Evolutionary conservation across 805 yeast species (phyloP).

Genomic region (Scheffersomyces coipomensis): DNA sequence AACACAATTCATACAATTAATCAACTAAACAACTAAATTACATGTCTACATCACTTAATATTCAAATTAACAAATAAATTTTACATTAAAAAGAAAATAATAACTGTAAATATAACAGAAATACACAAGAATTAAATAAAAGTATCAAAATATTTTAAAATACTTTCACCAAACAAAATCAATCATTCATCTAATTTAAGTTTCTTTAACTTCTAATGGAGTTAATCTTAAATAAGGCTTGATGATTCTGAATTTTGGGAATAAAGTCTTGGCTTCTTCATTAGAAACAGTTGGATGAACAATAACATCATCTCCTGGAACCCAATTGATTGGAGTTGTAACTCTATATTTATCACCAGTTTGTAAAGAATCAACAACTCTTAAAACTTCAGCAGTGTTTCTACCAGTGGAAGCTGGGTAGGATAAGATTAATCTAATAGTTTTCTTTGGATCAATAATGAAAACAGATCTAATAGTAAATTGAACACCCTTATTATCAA

Average conservation of each 20-base stretch:
- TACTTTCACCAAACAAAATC: no score
- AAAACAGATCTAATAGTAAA: slow-evolving; percentile 91
- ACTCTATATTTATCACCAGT: slow-evolving; percentile 78
- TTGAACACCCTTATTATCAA: slow-evolving; percentile 68
- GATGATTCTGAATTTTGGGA: slow-evolving; percentile 81
- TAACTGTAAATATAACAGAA: no score
- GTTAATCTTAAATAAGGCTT: slow-evolving; percentile 85
- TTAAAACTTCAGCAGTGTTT: slow-evolving; percentile 87
- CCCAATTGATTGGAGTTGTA: slow-evolving; percentile 93
- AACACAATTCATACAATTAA: no score
- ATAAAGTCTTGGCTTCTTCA: slow-evolving; percentile 61
- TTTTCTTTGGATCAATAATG: slow-evolving; percentile 87
- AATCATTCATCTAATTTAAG: no score
- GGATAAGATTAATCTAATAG: slow-evolving; percentile 79
- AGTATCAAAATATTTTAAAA: no score
- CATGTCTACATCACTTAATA: no score
- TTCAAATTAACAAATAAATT: no score
- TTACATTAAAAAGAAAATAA: no score
- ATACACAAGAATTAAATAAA: neutral
- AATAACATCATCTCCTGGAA: slow-evolving; percentile 84
- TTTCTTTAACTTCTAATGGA: slow-evolving; percentile 36
- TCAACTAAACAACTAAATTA: no score
- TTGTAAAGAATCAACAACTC: slow-evolving; percentile 88
- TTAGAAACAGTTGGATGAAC: slow-evolving; percentile 84
- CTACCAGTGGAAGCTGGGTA: slow-evolving; percentile 96